Evolutionary conservation across 75 land plant species (phyloP), one percentile per base, ranked within the genome.

Genomic region (Selaginella tamariscina): DNA sequence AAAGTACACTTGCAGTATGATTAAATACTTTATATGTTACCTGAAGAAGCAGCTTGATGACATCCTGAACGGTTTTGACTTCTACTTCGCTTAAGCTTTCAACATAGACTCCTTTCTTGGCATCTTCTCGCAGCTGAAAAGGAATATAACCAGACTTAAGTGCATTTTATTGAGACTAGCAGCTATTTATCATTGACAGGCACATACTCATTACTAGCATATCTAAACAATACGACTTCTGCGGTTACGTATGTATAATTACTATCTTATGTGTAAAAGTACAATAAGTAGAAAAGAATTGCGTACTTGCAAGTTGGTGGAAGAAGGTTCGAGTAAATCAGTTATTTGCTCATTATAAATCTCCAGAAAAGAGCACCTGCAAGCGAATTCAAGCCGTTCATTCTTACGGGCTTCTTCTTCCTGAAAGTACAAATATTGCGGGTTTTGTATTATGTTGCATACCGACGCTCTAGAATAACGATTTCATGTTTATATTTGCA

Each of bases 311-410:
- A 93, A 79, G 73, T 93, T 93, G 29, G 65, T 71, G 21, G 95
- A 82, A 11, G 85, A 82, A 29, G 98, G 91, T 32, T 93, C 88
- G 49, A 93, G 74, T 70, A 93, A 84, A 80, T 93, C 98, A 65
- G 89, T 75, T 69, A 93, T 87, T 29, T 92, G 98, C 70, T 92
- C 97, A 80, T 95, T 95, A 65, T 95, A 95, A 72, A 95, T 90
- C 68, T 92, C 97, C 68, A 92, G 54, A 70, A 93, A 93, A 24
- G 98, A 93, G 71, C 96, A 89, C 76, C 77, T 93, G 66, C 91
- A 86, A 29, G 73, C 56, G 67, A 83, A 93, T 31, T 67, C 78
- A n/a, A 93, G 65, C 49, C 81, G 81, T 63, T 93, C 91, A 24
- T 81, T 80, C 65, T 71, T 80, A 0, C 96, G 85, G 39, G 69